phyloP scores from a whole-genome alignment of 2,329 filamentous ascomycete genomes.

The Aureobasidium pullulans region DNA sequence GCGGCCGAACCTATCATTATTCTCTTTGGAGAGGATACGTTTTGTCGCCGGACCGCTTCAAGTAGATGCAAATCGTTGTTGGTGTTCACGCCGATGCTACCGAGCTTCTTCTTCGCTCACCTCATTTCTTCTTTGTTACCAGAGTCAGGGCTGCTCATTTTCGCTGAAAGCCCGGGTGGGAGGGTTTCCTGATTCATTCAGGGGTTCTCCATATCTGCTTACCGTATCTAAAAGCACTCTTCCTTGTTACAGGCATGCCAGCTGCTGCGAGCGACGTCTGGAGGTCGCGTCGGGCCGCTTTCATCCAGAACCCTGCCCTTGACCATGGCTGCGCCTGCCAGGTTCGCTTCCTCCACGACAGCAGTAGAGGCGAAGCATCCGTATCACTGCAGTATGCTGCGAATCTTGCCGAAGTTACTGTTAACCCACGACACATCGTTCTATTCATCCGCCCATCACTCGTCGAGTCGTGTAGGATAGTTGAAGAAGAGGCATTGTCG shows the following conservation, averaged over 20 bases:
- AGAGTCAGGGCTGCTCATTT: constrained; percentile 3
- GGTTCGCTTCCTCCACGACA: background rate
- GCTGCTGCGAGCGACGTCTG: background rate
- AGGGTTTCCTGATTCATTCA: background rate
- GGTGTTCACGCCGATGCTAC: background rate
- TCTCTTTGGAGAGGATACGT: constrained; percentile 8
- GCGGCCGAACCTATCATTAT: background rate
- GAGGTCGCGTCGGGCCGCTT: background rate
- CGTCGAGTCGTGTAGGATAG: background rate
- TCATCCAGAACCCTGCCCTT: background rate
- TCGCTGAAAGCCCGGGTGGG: constrained; percentile 7
- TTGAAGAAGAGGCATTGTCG: background rate
- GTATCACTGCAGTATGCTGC: background rate
- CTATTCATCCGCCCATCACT: background rate
- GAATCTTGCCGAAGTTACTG: background rate
- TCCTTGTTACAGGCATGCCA: background rate
- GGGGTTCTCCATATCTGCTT: background rate
- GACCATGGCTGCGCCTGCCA: background rate
- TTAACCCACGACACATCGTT: background rate
- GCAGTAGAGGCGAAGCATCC: background rate
- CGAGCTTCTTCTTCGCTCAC: background rate
- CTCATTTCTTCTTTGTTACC: background rate
- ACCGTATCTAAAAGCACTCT: background rate
- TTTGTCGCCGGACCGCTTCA: background rate
- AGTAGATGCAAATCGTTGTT: background rate